These are phyloP conservation scores for Blastomyces silverae DNA, from an alignment of 2,329 filamentous ascomycete species.

Conservation along the genomic window DNA sequence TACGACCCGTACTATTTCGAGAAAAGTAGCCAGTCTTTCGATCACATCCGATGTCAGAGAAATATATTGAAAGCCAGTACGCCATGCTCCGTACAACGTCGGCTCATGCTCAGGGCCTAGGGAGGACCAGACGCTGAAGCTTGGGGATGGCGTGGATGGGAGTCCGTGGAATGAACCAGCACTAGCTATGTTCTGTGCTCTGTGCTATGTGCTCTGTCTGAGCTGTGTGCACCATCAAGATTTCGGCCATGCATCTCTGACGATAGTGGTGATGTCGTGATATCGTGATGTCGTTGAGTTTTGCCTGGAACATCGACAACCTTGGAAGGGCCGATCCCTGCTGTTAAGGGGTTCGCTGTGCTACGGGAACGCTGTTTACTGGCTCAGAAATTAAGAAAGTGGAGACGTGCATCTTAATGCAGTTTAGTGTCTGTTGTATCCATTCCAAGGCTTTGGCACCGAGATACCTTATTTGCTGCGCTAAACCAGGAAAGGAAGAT, in stretches of 20 bases:
- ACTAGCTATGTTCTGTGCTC: background rate
- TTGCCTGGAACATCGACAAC: background rate
- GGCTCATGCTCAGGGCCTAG: background rate
- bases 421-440: background rate
- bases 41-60: background rate
- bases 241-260: background rate
- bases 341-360: background rate
- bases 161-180: background rate
- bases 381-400: background rate
- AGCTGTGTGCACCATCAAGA: background rate
- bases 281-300: background rate
- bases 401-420: background rate
- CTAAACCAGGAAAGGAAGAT: background rate
- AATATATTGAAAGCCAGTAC: background rate
- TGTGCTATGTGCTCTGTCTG: background rate
- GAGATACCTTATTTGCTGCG: background rate
- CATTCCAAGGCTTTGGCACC: too few species aligned
- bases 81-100: background rate
- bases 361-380: background rate
- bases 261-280: background rate
- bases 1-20: background rate
- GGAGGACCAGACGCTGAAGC: background rate
- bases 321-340: background rate
- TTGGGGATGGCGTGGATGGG: background rate
- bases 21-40: background rate